These are phyloP conservation scores for Aspergillus carlsbadensis DNA, from an alignment of 495 filamentous ascomycete species.

Conservation along the genomic window DNA sequence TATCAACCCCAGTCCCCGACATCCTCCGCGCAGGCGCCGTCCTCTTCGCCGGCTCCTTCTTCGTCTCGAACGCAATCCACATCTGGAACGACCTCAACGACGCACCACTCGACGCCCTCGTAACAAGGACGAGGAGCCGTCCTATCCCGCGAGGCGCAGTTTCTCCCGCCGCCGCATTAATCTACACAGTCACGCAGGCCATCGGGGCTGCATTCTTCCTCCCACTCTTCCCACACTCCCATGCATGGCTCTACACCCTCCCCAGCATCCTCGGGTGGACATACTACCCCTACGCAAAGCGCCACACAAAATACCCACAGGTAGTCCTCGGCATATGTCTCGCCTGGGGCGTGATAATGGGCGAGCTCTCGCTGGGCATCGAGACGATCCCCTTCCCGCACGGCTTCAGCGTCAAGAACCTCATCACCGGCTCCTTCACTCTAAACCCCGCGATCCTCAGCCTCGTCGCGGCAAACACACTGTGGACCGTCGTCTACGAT, in stretches of 20 bases:
- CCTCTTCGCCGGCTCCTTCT: conserved; percentile 38
- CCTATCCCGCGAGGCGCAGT: conserved; percentile 42
- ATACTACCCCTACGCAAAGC: conserved; percentile 41
- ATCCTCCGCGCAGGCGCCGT: conserved; percentile 19
- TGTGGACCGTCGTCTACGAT: conserved; percentile 41
- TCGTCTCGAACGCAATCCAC: conserved; percentile 40
- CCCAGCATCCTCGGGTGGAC: neutral
- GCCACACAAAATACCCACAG: conserved; percentile 39
- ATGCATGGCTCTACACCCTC: neutral
- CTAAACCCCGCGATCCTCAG: conserved; percentile 18
- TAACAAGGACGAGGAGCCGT: conserved; percentile 33
- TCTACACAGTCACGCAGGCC: conserved; percentile 23
- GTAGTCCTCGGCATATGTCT: conserved; percentile 37
- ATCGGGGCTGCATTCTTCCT: conserved; percentile 21
- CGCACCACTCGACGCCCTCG: conserved; percentile 33
- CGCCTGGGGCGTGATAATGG: conserved; percentile 12
- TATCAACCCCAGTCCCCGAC: neutral
- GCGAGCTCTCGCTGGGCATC: conserved; percentile 29
- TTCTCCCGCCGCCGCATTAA: conserved; percentile 27
- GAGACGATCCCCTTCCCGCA: conserved; percentile 19
- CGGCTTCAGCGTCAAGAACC: conserved; percentile 9
- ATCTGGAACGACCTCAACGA: conserved; percentile 47
- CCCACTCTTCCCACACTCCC: conserved; percentile 17
- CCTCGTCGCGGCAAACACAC: neutral
- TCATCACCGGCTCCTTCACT: neutral